Percentiles rank a stretch among this genome's conserved stretches.
Evolutionary conservation across 1,284 basidiomycete species (phyloP).

Genomic region (Cryptococcus maquisensis): DNA sequence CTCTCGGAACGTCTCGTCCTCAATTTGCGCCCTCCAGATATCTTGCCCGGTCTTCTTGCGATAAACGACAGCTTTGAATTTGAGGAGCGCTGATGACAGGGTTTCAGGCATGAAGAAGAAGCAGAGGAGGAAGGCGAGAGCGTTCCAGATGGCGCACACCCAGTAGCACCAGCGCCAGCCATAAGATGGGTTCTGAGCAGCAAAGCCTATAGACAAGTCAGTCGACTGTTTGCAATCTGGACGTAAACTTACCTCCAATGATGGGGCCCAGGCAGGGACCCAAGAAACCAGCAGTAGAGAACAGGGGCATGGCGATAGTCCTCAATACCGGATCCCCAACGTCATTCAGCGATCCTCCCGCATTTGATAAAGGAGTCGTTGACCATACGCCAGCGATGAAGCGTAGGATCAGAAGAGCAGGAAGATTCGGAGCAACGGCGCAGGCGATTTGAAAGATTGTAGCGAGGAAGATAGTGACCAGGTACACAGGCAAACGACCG

Average conservation of each 20-base stretch:
- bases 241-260: constrained; percentile 6
- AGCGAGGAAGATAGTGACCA: constrained; percentile 20
- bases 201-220: constrained; percentile 4
- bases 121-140: constrained; percentile 13
- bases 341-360: constrained; percentile 26
- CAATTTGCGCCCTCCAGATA: constrained; percentile 21
- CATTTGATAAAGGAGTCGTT: constrained; percentile 23
- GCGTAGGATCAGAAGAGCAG: constrained; percentile 20
- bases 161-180: constrained; percentile 32
- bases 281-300: constrained; percentile 23
- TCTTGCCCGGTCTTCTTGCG: constrained; percentile 16
- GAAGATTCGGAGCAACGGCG: constrained; percentile 15
- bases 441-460: constrained; percentile 23
- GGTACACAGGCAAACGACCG: constrained; percentile 27
- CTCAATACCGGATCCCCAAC: constrained; percentile 19
- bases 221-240: too few relatives aligned
- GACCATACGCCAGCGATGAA: constrained; percentile 25
- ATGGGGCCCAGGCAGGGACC: constrained; percentile 21
- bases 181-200: constrained; percentile 5
- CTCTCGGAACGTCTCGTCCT: constrained; percentile 22
- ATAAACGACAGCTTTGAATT: constrained; percentile 20
- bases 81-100: constrained; percentile 17
- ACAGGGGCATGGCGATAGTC: constrained; percentile 20
- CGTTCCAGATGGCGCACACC: constrained; percentile 25
- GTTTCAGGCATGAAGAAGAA: constrained; percentile 29